Evolutionary conservation across 192 early-diverging fungal species (phyloP).

Genomic region (Podila verticillata): DNA sequence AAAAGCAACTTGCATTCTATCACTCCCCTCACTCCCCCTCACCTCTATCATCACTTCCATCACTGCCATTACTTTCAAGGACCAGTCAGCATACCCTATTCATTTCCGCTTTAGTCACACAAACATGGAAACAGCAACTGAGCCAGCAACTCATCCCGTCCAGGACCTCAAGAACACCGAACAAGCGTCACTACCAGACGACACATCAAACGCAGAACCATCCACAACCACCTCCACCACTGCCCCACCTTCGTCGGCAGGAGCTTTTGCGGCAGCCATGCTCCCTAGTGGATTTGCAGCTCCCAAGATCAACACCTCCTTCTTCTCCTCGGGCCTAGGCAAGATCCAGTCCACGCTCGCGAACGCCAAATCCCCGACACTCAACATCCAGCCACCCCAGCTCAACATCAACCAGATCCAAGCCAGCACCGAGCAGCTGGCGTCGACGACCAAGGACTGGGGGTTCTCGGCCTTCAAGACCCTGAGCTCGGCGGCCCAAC

Average conservation of each 20-base stretch:
- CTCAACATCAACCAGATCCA: slow-evolving; percentile 36
- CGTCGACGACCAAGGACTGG: slow-evolving; percentile 47
- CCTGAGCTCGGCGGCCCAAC: slow-evolving; percentile 34
- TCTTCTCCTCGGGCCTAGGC: slow-evolving; percentile 47
- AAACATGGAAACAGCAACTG: not conserved
- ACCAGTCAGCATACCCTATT: no score
- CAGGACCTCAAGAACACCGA: no score
- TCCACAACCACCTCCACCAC: not conserved
- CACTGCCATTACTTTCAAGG: no score
- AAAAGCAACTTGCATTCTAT: no score
- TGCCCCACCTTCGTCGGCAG: not conserved
- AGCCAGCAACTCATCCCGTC: no score
- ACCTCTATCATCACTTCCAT: no score
- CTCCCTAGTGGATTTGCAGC: slow-evolving; percentile 30
- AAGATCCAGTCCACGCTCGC: slow-evolving; percentile 36
- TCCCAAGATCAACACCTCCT: slow-evolving; percentile 38
- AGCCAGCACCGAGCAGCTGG: slow-evolving; percentile 39
- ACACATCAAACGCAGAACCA: not conserved
- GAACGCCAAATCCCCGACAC: slow-evolving; percentile 19
- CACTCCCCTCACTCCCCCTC: no score
- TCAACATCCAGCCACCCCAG: slow-evolving; percentile 15
- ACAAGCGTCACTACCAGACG: no score
- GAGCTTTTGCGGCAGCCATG: slow-evolving; percentile 28
- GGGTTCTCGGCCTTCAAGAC: slow-evolving; percentile 44
- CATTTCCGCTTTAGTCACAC: no score